phyloP scores from a whole-genome alignment of 192 early-diverging fungal genomes.

The Funneliformis geosporum region DNA sequence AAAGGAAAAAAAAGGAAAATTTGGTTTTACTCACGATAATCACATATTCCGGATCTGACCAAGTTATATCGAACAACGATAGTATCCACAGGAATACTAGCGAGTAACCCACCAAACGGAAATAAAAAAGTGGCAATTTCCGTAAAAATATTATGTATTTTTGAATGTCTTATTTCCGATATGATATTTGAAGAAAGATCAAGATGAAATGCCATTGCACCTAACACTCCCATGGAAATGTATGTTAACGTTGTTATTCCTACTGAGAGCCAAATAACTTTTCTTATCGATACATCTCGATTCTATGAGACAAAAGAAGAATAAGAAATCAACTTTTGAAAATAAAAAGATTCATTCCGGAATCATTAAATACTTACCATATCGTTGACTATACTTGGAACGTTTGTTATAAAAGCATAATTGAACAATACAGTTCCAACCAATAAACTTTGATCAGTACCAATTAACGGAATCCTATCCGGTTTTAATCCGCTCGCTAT shows the following conservation, averaged over 20 bases:
- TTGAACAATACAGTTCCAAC: slow-evolving; percentile 72
- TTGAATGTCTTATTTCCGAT: slow-evolving; percentile 35
- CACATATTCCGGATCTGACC: slow-evolving; percentile 51
- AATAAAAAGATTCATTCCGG: not conserved
- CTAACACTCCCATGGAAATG: slow-evolving; percentile 49
- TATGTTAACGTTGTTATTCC: slow-evolving; percentile 52
- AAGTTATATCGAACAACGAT: slow-evolving; percentile 66
- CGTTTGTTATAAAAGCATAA: slow-evolving; percentile 66
- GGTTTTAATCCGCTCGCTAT: slow-evolving; percentile 49
- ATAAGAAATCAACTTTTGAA: not conserved
- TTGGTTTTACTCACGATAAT: too few species aligned
- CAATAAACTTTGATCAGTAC: slow-evolving; percentile 48
- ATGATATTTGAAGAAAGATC: slow-evolving; percentile 42
- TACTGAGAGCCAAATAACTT: slow-evolving; percentile 55
- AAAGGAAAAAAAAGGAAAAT: too few species aligned
- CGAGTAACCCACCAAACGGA: slow-evolving; percentile 56
- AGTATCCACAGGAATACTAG: slow-evolving; percentile 70
- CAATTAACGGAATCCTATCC: slow-evolving; percentile 52
- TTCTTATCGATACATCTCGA: slow-evolving; percentile 58
- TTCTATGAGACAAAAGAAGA: slow-evolving; percentile 26
- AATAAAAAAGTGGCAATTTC: slow-evolving; percentile 52
- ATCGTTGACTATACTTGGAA: slow-evolving; percentile 68
- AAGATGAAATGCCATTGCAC: slow-evolving; percentile 53
- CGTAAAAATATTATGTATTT: slow-evolving; percentile 35
- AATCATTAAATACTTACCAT: slow-evolving; percentile 38